Evolutionary conservation across 1,139 yeast species (phyloP), one percentile per base, ranked within the genome.

Genomic region (Hansenula anomala): DNA sequence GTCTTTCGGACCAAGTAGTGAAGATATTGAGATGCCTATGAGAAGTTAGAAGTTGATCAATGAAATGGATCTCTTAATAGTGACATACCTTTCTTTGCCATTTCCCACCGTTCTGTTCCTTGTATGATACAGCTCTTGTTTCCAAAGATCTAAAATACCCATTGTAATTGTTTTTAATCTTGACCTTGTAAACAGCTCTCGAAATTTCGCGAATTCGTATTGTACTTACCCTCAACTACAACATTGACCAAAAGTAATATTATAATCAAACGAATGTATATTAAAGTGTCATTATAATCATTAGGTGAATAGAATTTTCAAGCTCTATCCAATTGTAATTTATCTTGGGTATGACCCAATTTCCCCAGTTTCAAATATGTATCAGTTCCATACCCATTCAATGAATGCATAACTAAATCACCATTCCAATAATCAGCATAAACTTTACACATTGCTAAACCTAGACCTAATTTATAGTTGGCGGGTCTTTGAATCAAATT

Each of bases 351-450:
- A 49, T 74, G 71, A 28, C 95, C 95, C 42, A 88, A 70, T 55
- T 88, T 85, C 26, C 89, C 83, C 45, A 90, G 67, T 20, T 83
- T 77, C 54, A 92, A 64, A 45, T 83, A 82, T 0, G 94, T 89
- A 57, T 90, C 98, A 36, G 94, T 78, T 4, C 98, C 97, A 52
- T 83, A 87, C 2, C 96, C 97, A 47, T 87, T 92, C 36, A 90
- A 65, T 1, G 95, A 82, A 52, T 83, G 84, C 72, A 90, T 75
- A 49, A 78, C 82, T 37, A 90, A 63, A 38, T 81, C 83, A 6
- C 97, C 97, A 52, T 89, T 92, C 97, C 97, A 90, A 60, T 90
- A 90, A 52, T 90, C 97, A 0, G 96, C 90, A 56, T 90, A 90
- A 0, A 90, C 87, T 48, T 85, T 80, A 53, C 95, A 83, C 81